Percentiles rank a stretch among this genome's conserved stretches.
phyloP scores from a whole-genome alignment of 345 rosid genomes.

The Raphanus raphanistrum region DNA sequence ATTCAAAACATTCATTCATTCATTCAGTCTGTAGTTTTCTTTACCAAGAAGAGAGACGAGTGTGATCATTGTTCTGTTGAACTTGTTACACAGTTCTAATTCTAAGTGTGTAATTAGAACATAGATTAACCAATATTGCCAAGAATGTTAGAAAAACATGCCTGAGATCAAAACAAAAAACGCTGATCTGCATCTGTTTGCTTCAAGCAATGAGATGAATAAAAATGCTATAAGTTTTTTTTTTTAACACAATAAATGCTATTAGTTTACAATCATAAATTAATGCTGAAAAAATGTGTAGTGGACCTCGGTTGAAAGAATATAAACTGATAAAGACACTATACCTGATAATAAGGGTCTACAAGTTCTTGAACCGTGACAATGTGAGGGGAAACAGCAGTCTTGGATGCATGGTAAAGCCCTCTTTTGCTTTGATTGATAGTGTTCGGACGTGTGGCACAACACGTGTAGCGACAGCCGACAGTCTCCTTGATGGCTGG shows the following conservation, averaged over 20 bases:
- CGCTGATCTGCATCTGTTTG: constrained; percentile 12
- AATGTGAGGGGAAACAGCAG: constrained; percentile 60
- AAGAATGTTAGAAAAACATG: background rate
- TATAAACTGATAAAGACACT: background rate
- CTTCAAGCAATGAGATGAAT: constrained; percentile 9
- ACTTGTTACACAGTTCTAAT: constrained; percentile 2
- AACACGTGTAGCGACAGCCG: constrained; percentile 45
- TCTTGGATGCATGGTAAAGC: constrained; percentile 67
- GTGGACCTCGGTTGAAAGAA: too few relatives aligned
- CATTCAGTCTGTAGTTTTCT: constrained; percentile 12
- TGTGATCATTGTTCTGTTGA: constrained; percentile 1
- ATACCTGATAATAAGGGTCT: constrained; percentile 90
- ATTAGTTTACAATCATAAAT: constrained; percentile 4
- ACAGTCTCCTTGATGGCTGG: constrained; percentile 63
- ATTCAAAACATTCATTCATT: constrained; percentile 5
- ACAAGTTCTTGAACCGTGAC: constrained; percentile 57
- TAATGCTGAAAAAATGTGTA: background rate
- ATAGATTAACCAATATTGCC: background rate
- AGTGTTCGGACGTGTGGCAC: constrained; percentile 72
- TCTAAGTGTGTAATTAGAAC: background rate
- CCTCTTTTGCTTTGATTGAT: constrained; percentile 56
- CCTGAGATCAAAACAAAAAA: background rate
- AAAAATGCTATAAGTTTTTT: too few relatives aligned
- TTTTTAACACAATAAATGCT: background rate
- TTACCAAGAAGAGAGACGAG: constrained; percentile 22